Evolutionary conservation across 352 stramenopile genomes (phyloP), one percentile per base, ranked within the genome.

Genomic region (Phytophthora tubulina): DNA sequence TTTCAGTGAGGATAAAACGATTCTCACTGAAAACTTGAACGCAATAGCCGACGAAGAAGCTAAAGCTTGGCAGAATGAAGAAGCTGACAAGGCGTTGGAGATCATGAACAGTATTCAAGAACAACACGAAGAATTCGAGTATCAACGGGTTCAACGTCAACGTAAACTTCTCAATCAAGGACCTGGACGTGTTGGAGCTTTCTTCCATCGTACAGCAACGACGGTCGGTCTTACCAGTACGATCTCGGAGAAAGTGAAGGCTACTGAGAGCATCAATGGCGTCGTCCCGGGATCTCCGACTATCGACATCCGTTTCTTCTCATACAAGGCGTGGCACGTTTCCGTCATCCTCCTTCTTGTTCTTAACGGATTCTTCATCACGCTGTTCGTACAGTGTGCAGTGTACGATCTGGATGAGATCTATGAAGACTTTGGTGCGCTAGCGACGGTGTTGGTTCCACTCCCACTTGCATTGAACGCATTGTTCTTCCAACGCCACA

Each of bases 281-380:
- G 63, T 72, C 8, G 41, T 64, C 1, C 30, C 58, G 11, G 69
- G 46, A 0, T 76, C 69, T 1, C 69, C 63, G 14, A 54, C 11
- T 13, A 64, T 73, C 21, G 72, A 68, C 7, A 70, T 84, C 17
- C 72, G 66, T n/a, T 89, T 79, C 64, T 90, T 89, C 69, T 90
- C 82, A 0, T 80, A 76, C 56, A 92, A 90, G 61, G 74, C 75
- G 15, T 89, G 83, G 81, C 83, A 93, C 35, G 87, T 91, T 57
- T 14, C 78, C 8, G 72, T 93, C 63, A 86, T 89, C 45, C 52
- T 80, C 11, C 59, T 89, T 21, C 67, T 93, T 27, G 82, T 91
- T 53, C 63, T 93, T 13, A 93, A 93, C 52, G 85, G 73, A 0
- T 81, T 93, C 51, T 82, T 88, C 57, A 52, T 78, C 45, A 86